Evolutionary conservation across 352 stramenopile genomes (phyloP), one percentile per base, ranked within the genome.

Genomic region (Halophytophthora batemanensis): DNA sequence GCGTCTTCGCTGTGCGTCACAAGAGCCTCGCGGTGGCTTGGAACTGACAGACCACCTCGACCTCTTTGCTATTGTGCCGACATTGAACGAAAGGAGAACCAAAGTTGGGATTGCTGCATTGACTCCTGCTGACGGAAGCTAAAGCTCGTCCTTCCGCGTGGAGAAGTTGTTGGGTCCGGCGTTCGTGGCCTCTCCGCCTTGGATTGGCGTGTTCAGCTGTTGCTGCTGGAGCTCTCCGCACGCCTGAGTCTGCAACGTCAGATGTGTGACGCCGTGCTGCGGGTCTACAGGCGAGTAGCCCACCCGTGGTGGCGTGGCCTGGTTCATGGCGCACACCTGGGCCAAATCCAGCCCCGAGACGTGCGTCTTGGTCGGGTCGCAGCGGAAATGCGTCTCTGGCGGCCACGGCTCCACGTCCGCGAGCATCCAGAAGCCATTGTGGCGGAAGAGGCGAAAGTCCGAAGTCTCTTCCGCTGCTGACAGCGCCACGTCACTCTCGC

Each of bases 341-440:
- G 44, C 6, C 3, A 71, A 21, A 17, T 78, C 46, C 8, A 69
- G 18, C 2, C 56, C 64, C 6, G 53, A 2, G n/a, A 69, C 42
- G 35, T 74, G 22, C 2, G 33, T 54, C 53, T 75, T 71, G 38
- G 65, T 81, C 21, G 77, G 77, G 21, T 88, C 74, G 43, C 77
- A 88, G 19, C 74, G 74, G 53, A 84, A 88, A 35, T 76, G 58
- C 18, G 77, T 84, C 50, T 57, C 60, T 0, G 74, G 77, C 7
- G 77, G 74, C 77, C 77, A 86, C 11, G 50, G 36, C 14, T 65
- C 70, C 3, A 86, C 55, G 53, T 88, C 71, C 0, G 71, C 73
- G 34, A 89, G 66, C 67, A 86, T 71, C 77, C 75, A 89, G 50
- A 86, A 86, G 25, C 74, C 75, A 15, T 78, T 67, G 63, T 83